Percentiles rank a stretch among this genome's conserved stretches.
phyloP scores from a whole-genome alignment of 805 yeast species.

The Pichia thaimueangensis region DNA sequence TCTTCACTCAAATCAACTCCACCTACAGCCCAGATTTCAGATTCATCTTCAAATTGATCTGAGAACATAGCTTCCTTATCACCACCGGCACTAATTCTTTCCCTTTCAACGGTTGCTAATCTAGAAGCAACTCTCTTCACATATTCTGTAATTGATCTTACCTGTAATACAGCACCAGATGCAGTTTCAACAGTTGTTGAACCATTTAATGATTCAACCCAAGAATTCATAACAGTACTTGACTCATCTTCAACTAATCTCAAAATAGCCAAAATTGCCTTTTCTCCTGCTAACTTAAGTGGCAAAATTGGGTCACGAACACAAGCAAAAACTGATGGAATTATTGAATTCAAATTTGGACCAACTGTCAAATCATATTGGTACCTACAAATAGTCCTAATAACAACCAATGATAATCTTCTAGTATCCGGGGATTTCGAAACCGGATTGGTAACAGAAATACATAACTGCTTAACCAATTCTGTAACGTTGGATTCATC shows the following conservation, averaged over 20 bases:
- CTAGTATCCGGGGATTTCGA: constrained; percentile 70
- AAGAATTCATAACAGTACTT: constrained; percentile 45
- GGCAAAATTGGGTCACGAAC: constrained; percentile 88
- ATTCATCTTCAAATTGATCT: constrained; percentile 80
- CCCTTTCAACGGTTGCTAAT: constrained; percentile 81
- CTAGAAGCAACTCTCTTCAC: constrained; percentile 85
- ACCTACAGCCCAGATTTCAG: constrained; percentile 85
- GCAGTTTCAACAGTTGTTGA: constrained; percentile 35
- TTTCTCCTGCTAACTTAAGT: constrained; percentile 89
- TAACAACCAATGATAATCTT: constrained; percentile 67
- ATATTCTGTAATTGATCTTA: constrained; percentile 81
- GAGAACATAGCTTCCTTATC: constrained; percentile 79
- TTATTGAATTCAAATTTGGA: constrained; percentile 50
- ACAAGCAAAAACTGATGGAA: constrained; percentile 71
- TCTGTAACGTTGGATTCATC: constrained; percentile 24
- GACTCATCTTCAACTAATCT: constrained; percentile 62
- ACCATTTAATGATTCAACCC: constrained; percentile 47
- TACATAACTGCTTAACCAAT: constrained; percentile 44
- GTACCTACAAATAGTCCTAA: constrained; percentile 67
- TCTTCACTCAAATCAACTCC: constrained; percentile 43
- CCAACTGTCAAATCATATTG: constrained; percentile 44
- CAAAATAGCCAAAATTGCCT: constrained; percentile 71
- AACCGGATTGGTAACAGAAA: constrained; percentile 42
- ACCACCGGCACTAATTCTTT: constrained; percentile 84
- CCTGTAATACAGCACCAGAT: constrained; percentile 42